phyloP scores from a whole-genome alignment of 768 basidiomycete genomes.

The Termitomyces heimii region DNA sequence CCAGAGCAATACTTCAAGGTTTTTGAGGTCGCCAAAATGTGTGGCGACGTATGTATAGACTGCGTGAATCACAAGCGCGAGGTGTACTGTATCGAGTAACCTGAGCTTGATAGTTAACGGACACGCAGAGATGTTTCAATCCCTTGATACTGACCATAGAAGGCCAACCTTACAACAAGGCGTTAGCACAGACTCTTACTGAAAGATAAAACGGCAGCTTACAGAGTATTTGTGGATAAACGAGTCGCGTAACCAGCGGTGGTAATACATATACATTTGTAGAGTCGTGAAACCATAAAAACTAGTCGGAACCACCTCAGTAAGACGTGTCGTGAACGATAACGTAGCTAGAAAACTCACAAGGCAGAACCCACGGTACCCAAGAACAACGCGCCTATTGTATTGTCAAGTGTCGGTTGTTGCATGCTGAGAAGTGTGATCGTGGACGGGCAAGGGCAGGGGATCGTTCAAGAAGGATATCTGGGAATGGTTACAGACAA shows the following conservation, averaged over 20 bases:
- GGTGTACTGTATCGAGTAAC: conserved; percentile 22
- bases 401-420: conserved; percentile 29
- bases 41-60: conserved; percentile 21
- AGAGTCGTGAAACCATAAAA: conserved; percentile 34
- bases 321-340: not conserved
- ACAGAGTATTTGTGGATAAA: conserved; percentile 31
- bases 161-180: conserved; percentile 20
- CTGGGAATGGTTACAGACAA: conserved; percentile 1
- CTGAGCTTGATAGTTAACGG: conserved; percentile 6
- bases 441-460: not conserved
- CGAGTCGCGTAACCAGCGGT: conserved; percentile 29
- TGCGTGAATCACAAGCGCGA: conserved; percentile 21
- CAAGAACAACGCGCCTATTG: conserved; percentile 30
- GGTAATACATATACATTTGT: conserved; percentile 35
- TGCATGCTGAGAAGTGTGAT: conserved; percentile 19
- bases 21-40: conserved; percentile 18
- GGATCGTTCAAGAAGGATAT: not conserved
- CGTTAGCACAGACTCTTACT: not conserved
- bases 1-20: conserved; percentile 10
- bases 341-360: conserved; percentile 16
- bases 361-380: conserved; percentile 28
- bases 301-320: conserved; percentile 12
- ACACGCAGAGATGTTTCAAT: not conserved
- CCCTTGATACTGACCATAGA: conserved; percentile 23
- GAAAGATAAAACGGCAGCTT: conserved; percentile 3